Evolutionary conservation across 108 stramenopile genomes (phyloP).

Genomic region (Skeletonema tropicum): DNA sequence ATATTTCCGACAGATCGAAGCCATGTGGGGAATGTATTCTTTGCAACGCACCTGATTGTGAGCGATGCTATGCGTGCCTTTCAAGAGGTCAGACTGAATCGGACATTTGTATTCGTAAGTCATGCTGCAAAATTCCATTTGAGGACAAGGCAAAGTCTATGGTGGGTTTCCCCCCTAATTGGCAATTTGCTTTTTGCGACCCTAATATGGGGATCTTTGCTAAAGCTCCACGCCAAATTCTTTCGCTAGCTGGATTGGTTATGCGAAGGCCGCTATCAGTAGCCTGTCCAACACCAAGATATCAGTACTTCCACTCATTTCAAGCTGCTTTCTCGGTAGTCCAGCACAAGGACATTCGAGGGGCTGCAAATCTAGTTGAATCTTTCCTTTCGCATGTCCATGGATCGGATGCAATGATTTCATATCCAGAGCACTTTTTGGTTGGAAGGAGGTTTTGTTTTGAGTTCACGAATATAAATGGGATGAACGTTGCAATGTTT

Average conservation of each 20-base stretch:
- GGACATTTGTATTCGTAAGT: conserved; percentile 13
- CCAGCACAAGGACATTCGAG: conserved; percentile 3
- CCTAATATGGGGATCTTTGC: conserved; percentile 19
- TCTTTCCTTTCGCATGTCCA: conserved; percentile 16
- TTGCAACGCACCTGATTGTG: conserved; percentile 35
- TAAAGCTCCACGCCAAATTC: neutral
- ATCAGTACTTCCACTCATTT: conserved; percentile 18
- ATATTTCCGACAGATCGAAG: neutral
- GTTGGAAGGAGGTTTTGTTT: conserved; percentile 28
- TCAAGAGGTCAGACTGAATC: neutral
- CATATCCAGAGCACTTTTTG: conserved; percentile 34
- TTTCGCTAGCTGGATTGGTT: conserved; percentile 32
- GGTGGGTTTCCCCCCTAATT: conserved; percentile 36
- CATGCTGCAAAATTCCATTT: conserved; percentile 46
- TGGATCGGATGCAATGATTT: conserved; percentile 15
- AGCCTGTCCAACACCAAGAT: neutral
- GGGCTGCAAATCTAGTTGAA: conserved; percentile 19
- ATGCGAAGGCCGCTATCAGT: conserved; percentile 15
- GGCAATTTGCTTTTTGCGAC: conserved; percentile 48
- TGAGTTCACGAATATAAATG: conserved; percentile 14
- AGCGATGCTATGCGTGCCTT: conserved; percentile 27
- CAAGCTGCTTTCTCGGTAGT: conserved; percentile 26
- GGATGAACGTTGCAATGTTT: conserved; percentile 17
- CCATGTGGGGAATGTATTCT: conserved; percentile 31
- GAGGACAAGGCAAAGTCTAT: conserved; percentile 28